Conservation (phyloP, 1,139 yeast species). For the Scheffersomyces parashehatae region DNA sequence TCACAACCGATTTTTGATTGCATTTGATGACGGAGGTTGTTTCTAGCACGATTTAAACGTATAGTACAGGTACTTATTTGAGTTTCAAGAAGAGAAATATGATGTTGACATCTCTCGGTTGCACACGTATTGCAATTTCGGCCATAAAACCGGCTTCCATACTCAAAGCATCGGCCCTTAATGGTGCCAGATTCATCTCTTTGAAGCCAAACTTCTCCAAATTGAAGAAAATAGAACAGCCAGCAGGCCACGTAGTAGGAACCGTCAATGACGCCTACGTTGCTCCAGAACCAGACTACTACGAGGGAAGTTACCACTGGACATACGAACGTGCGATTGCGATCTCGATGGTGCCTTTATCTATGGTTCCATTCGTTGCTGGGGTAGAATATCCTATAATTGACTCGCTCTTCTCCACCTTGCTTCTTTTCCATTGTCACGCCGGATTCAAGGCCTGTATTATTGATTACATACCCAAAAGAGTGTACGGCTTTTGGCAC, state of each 20-base stretch:
- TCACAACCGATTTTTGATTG: no score
- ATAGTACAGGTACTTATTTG: no score
- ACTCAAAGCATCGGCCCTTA: not conserved
- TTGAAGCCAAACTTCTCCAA: constrained; percentile 50
- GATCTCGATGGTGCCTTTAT: constrained; percentile 71
- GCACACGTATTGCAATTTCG: not conserved
- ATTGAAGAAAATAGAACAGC: constrained; percentile 56
- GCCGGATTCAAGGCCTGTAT: constrained; percentile 85
- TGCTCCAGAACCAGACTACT: constrained; percentile 57
- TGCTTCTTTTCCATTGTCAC: constrained; percentile 72
- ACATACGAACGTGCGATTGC: constrained; percentile 72
- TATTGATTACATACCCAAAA: constrained; percentile 82
- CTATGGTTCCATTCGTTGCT: constrained; percentile 68
- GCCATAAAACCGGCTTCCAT: not conserved
- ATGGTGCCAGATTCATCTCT: constrained; percentile 14
- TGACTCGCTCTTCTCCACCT: constrained; percentile 67
- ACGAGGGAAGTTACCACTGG: constrained; percentile 91
- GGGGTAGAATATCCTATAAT: constrained; percentile 66
- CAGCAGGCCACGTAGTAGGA: constrained; percentile 70
- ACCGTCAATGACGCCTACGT: constrained; percentile 80
- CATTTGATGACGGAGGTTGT: no score
- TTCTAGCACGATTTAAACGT: no score
- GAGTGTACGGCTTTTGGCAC: constrained; percentile 78
- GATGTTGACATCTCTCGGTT: not conserved
- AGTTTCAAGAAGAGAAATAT: no score